These are phyloP conservation scores for Pythium periplocum DNA, from an alignment of 352 stramenopile species.

Conservation along the genomic window DNA sequence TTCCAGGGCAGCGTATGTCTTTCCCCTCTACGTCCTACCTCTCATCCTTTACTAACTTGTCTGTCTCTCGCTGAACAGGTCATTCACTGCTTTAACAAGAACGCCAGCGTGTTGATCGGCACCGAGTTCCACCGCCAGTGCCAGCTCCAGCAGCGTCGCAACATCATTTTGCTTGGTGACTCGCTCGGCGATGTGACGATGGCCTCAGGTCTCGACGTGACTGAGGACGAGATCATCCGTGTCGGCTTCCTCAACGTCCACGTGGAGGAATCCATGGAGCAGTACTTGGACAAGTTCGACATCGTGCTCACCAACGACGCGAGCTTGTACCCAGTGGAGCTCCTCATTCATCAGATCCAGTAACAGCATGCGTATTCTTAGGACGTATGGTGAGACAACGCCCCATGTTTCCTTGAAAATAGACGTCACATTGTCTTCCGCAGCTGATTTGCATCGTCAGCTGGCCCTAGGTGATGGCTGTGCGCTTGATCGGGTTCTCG, in stretches of 20 bases:
- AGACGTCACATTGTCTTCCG: too few species aligned
- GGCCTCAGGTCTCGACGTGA: conserved; percentile 40
- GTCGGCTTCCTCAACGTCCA: conserved; percentile 70
- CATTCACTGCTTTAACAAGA: conserved; percentile 82
- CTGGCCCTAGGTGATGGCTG: too few species aligned
- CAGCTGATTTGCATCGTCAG: too few species aligned
- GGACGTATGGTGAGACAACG: neutral
- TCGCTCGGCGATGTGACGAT: conserved; percentile 56
- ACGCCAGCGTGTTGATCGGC: conserved; percentile 51
- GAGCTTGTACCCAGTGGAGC: conserved; percentile 38
- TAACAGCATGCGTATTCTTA: conserved; percentile 10
- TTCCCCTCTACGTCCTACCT: neutral
- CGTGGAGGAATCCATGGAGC: conserved; percentile 53
- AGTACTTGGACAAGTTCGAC: conserved; percentile 61
- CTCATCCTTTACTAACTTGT: neutral
- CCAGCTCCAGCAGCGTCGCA: conserved; percentile 42
- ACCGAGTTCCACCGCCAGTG: conserved; percentile 55
- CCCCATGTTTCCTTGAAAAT: too few species aligned
- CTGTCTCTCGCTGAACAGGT: conserved; percentile 13
- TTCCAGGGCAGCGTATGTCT: conserved; percentile 43
- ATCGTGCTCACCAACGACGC: conserved; percentile 66
- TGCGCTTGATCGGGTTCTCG: too few species aligned
- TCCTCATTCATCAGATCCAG: conserved; percentile 47
- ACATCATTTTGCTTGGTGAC: conserved; percentile 65
- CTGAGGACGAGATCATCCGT: conserved; percentile 50